These are phyloP conservation scores for Furcasterigmium furcatum DNA, from an alignment of 2,329 filamentous ascomycete species.

Conservation along the genomic window DNA sequence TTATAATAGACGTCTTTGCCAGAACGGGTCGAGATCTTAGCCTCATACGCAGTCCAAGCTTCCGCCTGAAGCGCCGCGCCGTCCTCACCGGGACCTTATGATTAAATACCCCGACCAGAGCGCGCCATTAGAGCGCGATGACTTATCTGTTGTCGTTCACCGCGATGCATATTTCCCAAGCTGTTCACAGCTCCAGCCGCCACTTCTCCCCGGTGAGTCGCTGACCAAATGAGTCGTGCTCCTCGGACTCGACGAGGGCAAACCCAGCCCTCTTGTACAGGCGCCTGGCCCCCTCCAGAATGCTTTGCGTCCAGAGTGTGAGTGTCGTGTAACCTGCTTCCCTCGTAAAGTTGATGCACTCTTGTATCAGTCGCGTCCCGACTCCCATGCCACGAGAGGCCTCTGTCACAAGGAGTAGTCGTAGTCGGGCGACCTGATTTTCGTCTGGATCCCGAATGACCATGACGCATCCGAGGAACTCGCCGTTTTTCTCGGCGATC, in stretches of 20 bases:
- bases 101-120: slow-evolving; percentile 53
- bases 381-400: slow-evolving; percentile 14
- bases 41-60: slow-evolving; percentile 13
- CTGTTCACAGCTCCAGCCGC: slow-evolving; percentile 5
- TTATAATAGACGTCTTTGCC: too few relatives aligned
- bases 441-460: slow-evolving; percentile 13
- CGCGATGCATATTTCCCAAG: neutral
- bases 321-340: slow-evolving; percentile 13
- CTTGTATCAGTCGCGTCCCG: slow-evolving; percentile 10
- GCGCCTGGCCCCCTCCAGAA: slow-evolving; percentile 11
- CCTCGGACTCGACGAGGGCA: neutral
- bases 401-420: slow-evolving; percentile 19
- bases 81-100: slow-evolving; percentile 37
- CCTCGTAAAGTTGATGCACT: slow-evolving; percentile 14
- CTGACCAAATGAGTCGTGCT: slow-evolving; percentile 1
- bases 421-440: slow-evolving; percentile 14
- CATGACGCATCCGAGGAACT: slow-evolving; percentile 20
- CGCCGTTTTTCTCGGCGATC: slow-evolving; percentile 18
- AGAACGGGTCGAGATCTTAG: neutral
- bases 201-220: slow-evolving; percentile 6
- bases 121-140: too few relatives aligned
- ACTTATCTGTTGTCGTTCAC: too few relatives aligned
- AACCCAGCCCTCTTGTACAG: slow-evolving; percentile 17
- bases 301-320: slow-evolving; percentile 14
- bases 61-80: slow-evolving; percentile 25